Evolutionary conservation across 2,329 filamentous ascomycete species (phyloP), one percentile per base, ranked within the genome.

Genomic region (Hymenoscyphus scutula): DNA sequence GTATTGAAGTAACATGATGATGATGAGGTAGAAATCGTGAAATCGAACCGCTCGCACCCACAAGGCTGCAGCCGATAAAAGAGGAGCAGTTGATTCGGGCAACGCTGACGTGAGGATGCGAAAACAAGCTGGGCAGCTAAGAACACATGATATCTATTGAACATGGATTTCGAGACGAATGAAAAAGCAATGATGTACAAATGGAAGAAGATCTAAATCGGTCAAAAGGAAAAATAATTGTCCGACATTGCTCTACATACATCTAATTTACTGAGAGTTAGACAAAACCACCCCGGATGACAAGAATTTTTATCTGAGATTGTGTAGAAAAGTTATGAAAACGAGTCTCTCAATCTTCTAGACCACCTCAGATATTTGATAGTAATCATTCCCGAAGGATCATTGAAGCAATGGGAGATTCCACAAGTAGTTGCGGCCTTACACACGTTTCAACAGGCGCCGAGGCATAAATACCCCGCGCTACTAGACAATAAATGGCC

Each of bases 21-120:
- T 48, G 41, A 48, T 48, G 41, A 48, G 23, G 41, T 48, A 19
- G 38, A 23, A 48, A 48, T 23, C n/a, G n/a, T 23, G 41, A 48
- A 48, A 25, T 48, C 32, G 41, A 19, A 48, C 19, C 19, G 41
- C 1, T 48, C 41, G 41, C 32, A 34, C 41, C 41, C 41, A 48
- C 41, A 48, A 48, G 41, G 41, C 41, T 48, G 41, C 41, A 48
- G 41, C 10, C 3, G n/a, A 11, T 25, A 23, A 25, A 41, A 41
- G 38, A 48, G 41, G n/a, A 48, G 41, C n/a, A 48, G 8, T 48
- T 48, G 41, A 48, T 48, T 48, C 19, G 41, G 41, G 41, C 41
- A 48, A 23, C 15, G 41, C 19, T 48, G 41, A 48, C 41, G 41
- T 48, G 41, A 48, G 41, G n/a, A 48, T 48, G 41, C 15, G 15